phyloP scores from a whole-genome alignment of 768 basidiomycete genomes.

The Boletus coccyginus region DNA sequence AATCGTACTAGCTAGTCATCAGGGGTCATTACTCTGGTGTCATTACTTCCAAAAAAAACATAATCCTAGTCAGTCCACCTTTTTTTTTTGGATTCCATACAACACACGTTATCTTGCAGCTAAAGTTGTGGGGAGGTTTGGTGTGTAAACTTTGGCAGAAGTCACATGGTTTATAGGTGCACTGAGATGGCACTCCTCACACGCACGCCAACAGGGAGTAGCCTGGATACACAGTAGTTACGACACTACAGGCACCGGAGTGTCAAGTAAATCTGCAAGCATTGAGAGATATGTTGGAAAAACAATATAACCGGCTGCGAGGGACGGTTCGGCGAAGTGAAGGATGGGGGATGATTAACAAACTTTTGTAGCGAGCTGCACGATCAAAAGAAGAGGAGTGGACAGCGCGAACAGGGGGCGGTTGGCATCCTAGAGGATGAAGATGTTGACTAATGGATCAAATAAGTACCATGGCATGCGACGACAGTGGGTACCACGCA shows the following conservation, averaged over 20 bases:
- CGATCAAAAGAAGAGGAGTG: slow-evolving; percentile 18
- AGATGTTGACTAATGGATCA: slow-evolving; percentile 12
- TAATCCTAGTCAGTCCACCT: too few species aligned
- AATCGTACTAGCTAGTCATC: not conserved
- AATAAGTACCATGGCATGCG: not conserved
- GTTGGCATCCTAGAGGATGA: slow-evolving; percentile 8
- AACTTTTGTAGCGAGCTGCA: not conserved
- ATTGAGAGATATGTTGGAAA: not conserved
- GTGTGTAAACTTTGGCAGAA: too few species aligned
- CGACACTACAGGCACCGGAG: not conserved
- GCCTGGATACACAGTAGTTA: not conserved
- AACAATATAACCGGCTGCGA: not conserved
- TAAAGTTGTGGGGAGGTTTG: too few species aligned
- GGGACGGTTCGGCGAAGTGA: not conserved
- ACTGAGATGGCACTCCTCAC: too few species aligned
- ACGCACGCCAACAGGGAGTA: too few species aligned
- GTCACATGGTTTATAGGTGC: too few species aligned
- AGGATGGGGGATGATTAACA: slow-evolving; percentile 16
- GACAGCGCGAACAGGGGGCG: not conserved
- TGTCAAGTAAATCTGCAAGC: not conserved
- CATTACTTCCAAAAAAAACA: too few species aligned
- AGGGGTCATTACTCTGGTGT: too few species aligned
- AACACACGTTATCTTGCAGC: too few species aligned
- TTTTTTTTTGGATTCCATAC: too few species aligned
- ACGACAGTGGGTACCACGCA: slow-evolving; percentile 6